A percentile compares a stretch with the other conserved stretches of the same genome.
Evolutionary conservation across 2,329 filamentous ascomycete genomes (phyloP).

Genomic region (Scedosporium boydii): DNA sequence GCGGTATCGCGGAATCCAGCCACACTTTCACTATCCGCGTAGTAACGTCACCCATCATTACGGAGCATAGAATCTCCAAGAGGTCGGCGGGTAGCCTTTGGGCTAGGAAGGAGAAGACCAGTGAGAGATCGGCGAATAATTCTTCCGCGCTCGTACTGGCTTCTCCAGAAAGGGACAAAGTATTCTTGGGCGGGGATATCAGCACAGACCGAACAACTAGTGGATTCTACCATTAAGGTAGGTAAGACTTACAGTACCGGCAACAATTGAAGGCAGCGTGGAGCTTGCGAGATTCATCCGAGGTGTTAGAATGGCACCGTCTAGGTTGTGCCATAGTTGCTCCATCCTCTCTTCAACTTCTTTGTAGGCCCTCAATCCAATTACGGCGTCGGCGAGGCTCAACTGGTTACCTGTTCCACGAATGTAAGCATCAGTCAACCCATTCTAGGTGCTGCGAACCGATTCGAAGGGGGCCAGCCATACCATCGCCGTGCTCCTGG

Average conservation of each 20-base stretch:
- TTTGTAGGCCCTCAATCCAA: conserved; percentile 49
- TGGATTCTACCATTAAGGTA: neutral
- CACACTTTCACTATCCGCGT: conserved; percentile 61
- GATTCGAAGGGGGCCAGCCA: neutral
- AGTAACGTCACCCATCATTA: conserved; percentile 61
- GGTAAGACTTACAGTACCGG: conserved; percentile 25
- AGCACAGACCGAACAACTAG: neutral
- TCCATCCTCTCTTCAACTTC: conserved; percentile 51
- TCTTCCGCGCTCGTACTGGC: conserved; percentile 36
- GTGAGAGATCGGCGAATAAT: conserved; percentile 44
- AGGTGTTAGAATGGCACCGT: conserved; percentile 50
- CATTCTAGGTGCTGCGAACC: too few species aligned
- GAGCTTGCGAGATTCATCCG: conserved; percentile 38
- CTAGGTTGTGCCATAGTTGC: conserved; percentile 52
- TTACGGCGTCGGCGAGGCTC: conserved; percentile 42
- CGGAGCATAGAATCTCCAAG: conserved; percentile 51
- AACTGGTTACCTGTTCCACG: conserved; percentile 34
- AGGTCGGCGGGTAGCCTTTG: conserved; percentile 43
- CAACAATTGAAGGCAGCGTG: conserved; percentile 28
- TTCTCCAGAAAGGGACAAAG: conserved; percentile 31
- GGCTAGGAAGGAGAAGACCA: conserved; percentile 41
- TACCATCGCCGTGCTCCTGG: neutral
- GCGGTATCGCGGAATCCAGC: conserved; percentile 68
- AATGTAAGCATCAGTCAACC: neutral
- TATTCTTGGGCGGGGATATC: conserved; percentile 24